Evolutionary conservation across 1,284 basidiomycete genomes (phyloP).

Genomic region (Thecaphora thlaspeos): DNA sequence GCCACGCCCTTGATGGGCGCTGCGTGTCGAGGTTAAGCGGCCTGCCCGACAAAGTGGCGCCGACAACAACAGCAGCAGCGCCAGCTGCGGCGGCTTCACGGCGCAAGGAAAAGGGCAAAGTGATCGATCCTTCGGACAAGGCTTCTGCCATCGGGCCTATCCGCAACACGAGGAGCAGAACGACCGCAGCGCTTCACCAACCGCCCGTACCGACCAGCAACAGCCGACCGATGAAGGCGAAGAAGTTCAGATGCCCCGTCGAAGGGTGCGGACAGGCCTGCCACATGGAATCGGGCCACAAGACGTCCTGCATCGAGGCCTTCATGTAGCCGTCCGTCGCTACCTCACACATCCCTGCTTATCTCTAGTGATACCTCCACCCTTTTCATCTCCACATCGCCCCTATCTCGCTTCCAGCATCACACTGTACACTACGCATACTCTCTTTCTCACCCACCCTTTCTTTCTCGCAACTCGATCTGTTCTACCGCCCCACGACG

Average conservation of each 20-base stretch:
- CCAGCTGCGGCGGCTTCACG: background rate
- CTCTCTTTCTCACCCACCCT: too few species aligned
- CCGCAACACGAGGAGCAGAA: conserved; percentile 8
- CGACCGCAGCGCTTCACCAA: conserved; percentile 1
- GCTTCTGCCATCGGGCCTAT: conserved; percentile 12
- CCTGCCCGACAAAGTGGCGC: background rate
- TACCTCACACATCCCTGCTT: too few species aligned
- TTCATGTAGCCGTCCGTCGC: conserved; percentile 16
- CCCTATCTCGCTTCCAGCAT: too few species aligned
- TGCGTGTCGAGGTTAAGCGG: conserved; percentile 42
- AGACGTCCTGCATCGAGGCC: conserved; percentile 24
- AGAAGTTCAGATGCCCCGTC: conserved; percentile 45
- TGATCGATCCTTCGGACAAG: conserved; percentile 8
- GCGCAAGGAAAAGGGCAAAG: conserved; percentile 27
- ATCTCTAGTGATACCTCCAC: too few species aligned
- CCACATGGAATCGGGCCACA: conserved; percentile 31
- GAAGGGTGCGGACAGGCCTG: conserved; percentile 44
- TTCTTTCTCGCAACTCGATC: too few species aligned
- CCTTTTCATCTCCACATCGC: too few species aligned
- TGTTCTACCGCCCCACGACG: too few species aligned
- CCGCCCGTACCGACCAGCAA: background rate
- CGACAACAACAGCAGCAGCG: conserved; percentile 1
- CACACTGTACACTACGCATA: too few species aligned
- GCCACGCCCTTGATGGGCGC: conserved; percentile 50
- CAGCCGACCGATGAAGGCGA: conserved; percentile 11